Base-by-base conservation (phyloP, 805 yeast species). In the Helenozyma rhizophorensis region DNA sequence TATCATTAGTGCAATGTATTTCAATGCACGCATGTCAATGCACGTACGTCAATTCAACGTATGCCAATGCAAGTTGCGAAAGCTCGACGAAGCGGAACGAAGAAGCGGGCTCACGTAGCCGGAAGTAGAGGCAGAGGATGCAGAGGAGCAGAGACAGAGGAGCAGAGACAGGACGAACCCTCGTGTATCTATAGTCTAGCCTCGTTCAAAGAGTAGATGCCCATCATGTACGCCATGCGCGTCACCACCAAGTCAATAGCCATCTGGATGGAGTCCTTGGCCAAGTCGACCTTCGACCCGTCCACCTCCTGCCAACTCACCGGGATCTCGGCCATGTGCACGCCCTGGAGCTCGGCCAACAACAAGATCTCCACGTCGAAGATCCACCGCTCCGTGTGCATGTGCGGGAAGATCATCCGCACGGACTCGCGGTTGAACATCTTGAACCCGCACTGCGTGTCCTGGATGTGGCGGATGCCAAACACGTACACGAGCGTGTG, bases 371-470 rank as follows among this genome's bases (percentile, higher is more conserved):
- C 98, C 21, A 93, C 97, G 54, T 93, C 98, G 60, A 93, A 93
- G 23, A 93, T 93, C 98, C 98, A 93, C 32, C 97, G 80, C 59
- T 93, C 98, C 9, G 95, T 90, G 57, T 90, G 97, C 83, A 93
- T 75, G 45, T 74, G 79, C 2, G 97, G 96, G 58, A 88, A 87
- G 26, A 93, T 84, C 33, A 50, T 50, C 12, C 48, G 51, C 15
- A 80, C 73, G 0, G 96, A 82, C 7, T 69, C 62, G 39, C 78
- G 74, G 46, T 90, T 85, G 60, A 90, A 93, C 58, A 93, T 63
- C 59, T 93, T 93, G 65, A 93, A 93, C 2, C 98, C 98, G 65
- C 98, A 93, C 65, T 93, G 98, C 9, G 98, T 93, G 58, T 93
- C 98, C 39, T 82, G 77, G 40, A 93, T 78, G 5, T 78, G 71